Evolutionary conservation across 192 early-diverging fungal genomes (phyloP), one percentile per base, ranked within the genome.

Genomic region (Kickxella alabastrina): DNA sequence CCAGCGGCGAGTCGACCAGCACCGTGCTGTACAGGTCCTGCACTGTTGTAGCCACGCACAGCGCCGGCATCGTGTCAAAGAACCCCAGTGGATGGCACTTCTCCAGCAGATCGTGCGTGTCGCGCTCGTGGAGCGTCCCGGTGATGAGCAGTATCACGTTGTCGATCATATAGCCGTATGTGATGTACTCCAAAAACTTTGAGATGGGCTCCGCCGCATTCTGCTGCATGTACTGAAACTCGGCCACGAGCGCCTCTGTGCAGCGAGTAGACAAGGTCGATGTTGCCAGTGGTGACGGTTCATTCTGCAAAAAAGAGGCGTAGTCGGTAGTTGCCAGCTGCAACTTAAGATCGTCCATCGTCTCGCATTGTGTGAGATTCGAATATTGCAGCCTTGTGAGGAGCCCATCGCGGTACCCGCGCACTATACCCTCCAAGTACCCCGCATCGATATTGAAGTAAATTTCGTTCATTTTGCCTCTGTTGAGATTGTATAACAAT

Each of bases 141-240:
- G 93, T 97, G 53, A 99, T 96, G 31, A 99, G 73, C 49, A 99
- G 77, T 52, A 99, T 93, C 43, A 96, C 90, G 78, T 99, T 99
- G 75, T 99, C 97, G 60, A 99, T 99, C 97, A 99, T 99, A 68
- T 98, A 99, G 15, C 87, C 86, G 68, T 61, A 57, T 87, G 93
- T 97, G 59, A 98, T 87, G 69, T 92, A 99, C 69, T 99, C 95
- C 54, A 98, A 76, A 61, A 98, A 99, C 67, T 85, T 88, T 29
- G 90, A 67, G 26, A 97, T 80, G 43, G 89, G 90, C 52, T 87
- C 79, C 21, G 82, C 82, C 12, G 95, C 88, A 41, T 95, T 87
- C 51, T 79, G 71, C 50, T 89, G 81, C 62, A 99, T 75, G 67
- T 97, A 99, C 39, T 92, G 80, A 72, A 99, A 99, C 51, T 99